Evolutionary conservation across 1,139 yeast genomes (phyloP), one percentile per base, ranked within the genome.

Genomic region (Sugiyamaella xylanicola): DNA sequence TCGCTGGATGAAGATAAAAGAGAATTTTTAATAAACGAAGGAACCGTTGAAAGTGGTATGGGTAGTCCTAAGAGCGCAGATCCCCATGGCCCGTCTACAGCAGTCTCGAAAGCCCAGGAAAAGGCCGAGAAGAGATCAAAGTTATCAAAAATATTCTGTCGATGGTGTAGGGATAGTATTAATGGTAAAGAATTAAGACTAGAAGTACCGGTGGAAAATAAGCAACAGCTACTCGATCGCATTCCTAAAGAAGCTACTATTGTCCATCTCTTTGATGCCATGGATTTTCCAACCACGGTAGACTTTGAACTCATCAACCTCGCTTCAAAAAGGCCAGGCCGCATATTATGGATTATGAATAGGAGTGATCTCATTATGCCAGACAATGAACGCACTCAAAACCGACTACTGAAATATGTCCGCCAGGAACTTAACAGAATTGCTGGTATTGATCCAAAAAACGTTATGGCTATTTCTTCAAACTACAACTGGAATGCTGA

Each of bases 281-380:
- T 77, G 25, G 95, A 88, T 62, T 87, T 87, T 65, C 96, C 96
- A 1, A 72, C 85, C 53, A 79, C 83, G 5, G 69, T 82, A 16
- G 77, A 76, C 57, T 71, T 66, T n/a, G 66, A 66, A 4, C 72
- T 82, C 20, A 71, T 76, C 40, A 66, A 74, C 54, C 68, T 69
- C 53, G 65, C 78, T 37, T 59, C 71, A 5, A 71, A 78, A 0
- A 59, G 70, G 19, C 51, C 57, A 8, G 61, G 62, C 8, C 70
- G 76, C 8, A 71, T 83, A 9, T 68, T 76, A 29, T 83, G 82
- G 60, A 78, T 84, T 2, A 71, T 87, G 53, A 85, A 83, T 52
- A 84, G 86, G 61, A 65, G 78, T 4, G 95, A 87, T 66, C 69
- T 82, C 47, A 67, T 85, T 17, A 80, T 76, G 58, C 67, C 68